A percentile compares a stretch with the other conserved stretches of the same genome.
Evolutionary conservation across 2,329 filamentous ascomycete genomes (phyloP).

Genomic region (Scedosporium apiospermum): DNA sequence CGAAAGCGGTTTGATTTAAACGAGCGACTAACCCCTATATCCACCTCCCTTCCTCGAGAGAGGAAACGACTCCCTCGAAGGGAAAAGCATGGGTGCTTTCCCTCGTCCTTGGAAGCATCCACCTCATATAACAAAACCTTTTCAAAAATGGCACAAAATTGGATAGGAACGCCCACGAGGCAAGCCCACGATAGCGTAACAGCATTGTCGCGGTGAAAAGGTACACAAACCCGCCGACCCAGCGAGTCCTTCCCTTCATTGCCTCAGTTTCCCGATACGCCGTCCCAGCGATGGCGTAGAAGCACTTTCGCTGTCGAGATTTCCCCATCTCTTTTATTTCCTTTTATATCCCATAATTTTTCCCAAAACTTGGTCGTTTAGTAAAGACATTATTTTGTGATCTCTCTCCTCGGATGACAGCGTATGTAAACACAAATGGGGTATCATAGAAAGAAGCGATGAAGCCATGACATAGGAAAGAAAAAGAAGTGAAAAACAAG

Average conservation of each 20-base stretch:
- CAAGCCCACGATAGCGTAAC: slow-evolving; percentile 40
- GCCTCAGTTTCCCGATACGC: slow-evolving; percentile 38
- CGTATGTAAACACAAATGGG: slow-evolving; percentile 35
- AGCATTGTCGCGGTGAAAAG: slow-evolving; percentile 38
- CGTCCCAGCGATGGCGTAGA: slow-evolving; percentile 47
- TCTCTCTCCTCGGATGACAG: slow-evolving; percentile 18
- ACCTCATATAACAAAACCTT: background rate
- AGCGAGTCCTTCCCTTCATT: slow-evolving; percentile 11
- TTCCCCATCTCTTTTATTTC: background rate
- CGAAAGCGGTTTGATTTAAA: no score
- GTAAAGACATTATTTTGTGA: slow-evolving; percentile 7
- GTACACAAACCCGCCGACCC: slow-evolving; percentile 2
- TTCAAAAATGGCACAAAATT: slow-evolving; percentile 15
- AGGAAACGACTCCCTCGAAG: no score
- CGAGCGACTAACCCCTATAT: no score
- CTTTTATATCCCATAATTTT: background rate
- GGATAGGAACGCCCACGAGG: slow-evolving; percentile 32
- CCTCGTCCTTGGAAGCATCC: background rate
- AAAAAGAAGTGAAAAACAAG: slow-evolving; percentile 11
- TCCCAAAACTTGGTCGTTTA: background rate
- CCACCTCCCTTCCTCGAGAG: no score
- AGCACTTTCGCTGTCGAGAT: slow-evolving; percentile 46
- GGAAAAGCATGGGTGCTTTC: no score
- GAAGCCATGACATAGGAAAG: slow-evolving; percentile 6
- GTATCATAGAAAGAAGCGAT: slow-evolving; percentile 26